Evolutionary conservation across 768 basidiomycete genomes (phyloP), one percentile per base, ranked within the genome.

Genomic region (Pulveroboletus frians): DNA sequence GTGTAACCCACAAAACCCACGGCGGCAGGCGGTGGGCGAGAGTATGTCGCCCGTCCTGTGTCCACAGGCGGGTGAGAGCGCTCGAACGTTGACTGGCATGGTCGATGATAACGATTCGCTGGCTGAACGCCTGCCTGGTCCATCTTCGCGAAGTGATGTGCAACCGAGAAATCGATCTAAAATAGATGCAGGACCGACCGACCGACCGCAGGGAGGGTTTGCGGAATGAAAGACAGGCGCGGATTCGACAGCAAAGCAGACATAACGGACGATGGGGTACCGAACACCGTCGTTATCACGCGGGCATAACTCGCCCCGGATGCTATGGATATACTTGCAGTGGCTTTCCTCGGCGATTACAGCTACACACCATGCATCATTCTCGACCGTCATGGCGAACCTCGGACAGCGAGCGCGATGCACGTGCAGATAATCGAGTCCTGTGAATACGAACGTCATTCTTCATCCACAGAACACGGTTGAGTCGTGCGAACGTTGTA

Each of bases 401-500:
- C 77, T 65, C 79, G 77, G 51, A 83, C 67, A 27, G 80, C 80
- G 56, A 83, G 78, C 34, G 79, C 81, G 48, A 80, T 75, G 65
- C 81, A 82, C 51, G 80, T 78, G 70, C 81, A 82, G 54, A 83
- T 81, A 50, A 83, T 64, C 31, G 79, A 84, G 63, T 89, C 88
- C 89, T 92, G 67, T 44, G 37, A 53, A 49, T 47, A 38, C 14
- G 36, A 41, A 38, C 21, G 55, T 61, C 15, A 55, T 46, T 31
- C 18, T 20, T 34, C 34, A 34, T 55, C 53, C 52, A 51, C 17
- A 18, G 47, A 29, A 48, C n/a, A 47, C 14, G 36, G 43, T 41
- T 36, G 38, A 52, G 23, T 31, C 38, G 46, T 44, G 72, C 86
- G 54, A 69, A 90, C 89, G 62, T 88, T 92, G 40, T 76, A 74